Percentiles rank a stretch among this genome's conserved stretches.
phyloP scores from a whole-genome alignment of 2,329 filamentous ascomycete genomes.

The Epichloe coenophiala region DNA sequence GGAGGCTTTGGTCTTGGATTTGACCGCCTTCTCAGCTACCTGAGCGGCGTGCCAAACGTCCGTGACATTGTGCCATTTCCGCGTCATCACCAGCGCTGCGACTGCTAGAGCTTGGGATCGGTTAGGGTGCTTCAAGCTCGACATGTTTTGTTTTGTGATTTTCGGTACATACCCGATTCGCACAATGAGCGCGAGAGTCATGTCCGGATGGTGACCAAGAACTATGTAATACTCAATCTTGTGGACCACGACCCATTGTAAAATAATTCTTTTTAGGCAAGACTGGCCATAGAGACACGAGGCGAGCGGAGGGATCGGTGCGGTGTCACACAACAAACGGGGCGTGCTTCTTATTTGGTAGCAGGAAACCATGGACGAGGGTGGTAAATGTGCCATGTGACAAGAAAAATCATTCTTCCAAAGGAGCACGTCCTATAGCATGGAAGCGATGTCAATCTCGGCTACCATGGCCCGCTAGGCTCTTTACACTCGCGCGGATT shows the following conservation, averaged over 20 bases:
- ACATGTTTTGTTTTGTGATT: background rate
- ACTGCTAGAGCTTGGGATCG: constrained; percentile 30
- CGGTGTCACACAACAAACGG: background rate
- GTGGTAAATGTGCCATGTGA: background rate
- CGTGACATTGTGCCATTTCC: constrained; percentile 81
- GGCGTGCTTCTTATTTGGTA: background rate
- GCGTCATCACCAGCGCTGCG: constrained; percentile 52
- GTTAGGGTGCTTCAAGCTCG: background rate
- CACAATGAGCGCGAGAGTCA: background rate
- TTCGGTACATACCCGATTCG: background rate
- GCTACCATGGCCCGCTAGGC: background rate
- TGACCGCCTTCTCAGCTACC: constrained; percentile 72
- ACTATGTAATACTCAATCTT: background rate
- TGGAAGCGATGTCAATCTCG: background rate
- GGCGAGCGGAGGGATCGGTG: constrained; percentile 1
- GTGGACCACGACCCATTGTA: background rate
- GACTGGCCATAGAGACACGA: background rate
- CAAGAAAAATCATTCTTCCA: background rate
- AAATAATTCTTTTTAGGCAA: no score
- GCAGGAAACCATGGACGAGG: background rate
- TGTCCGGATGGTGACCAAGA: background rate
- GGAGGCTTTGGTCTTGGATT: constrained; percentile 87
- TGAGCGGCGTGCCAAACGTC: constrained; percentile 69
- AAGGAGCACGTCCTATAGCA: background rate
- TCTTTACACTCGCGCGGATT: no score